Conservation (phyloP, 306 rosid genomes). For the Dalbergia cultrata region DNA sequence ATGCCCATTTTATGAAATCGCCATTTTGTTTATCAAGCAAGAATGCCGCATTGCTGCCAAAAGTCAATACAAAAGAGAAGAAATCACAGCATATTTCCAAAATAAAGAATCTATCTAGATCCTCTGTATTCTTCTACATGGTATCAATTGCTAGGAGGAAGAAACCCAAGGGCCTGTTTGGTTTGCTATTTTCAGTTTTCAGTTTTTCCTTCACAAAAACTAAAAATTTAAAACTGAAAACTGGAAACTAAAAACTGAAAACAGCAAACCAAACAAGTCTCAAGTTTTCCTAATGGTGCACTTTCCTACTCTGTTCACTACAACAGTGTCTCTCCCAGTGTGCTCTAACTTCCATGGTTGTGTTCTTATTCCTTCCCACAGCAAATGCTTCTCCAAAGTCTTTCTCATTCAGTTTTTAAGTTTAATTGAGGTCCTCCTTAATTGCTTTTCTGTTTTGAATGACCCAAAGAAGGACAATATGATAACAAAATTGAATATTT, state of each 20-base stretch:
- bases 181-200: too few species aligned
- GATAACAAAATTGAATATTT: not conserved
- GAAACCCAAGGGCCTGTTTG: too few species aligned
- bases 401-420: not conserved
- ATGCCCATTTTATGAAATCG: not conserved
- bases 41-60: not conserved
- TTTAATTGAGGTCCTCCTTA: not conserved
- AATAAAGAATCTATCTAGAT: not conserved
- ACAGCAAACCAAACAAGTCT: too few species aligned
- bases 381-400: not conserved
- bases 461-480: not conserved
- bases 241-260: too few species aligned
- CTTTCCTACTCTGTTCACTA: constrained; percentile 14
- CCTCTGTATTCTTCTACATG: not conserved
- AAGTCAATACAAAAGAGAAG: not conserved
- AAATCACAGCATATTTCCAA: not conserved
- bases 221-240: too few species aligned
- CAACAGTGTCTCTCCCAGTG: constrained; percentile 13
- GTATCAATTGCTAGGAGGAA: not conserved
- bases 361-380: not conserved
- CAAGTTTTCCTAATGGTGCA: not conserved
- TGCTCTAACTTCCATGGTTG: not conserved
- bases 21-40: not conserved
- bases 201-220: too few species aligned
- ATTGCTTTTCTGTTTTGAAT: not conserved